Base-by-base conservation (phyloP, 441 rosid genomes). In the Caryocar brasiliense region DNA sequence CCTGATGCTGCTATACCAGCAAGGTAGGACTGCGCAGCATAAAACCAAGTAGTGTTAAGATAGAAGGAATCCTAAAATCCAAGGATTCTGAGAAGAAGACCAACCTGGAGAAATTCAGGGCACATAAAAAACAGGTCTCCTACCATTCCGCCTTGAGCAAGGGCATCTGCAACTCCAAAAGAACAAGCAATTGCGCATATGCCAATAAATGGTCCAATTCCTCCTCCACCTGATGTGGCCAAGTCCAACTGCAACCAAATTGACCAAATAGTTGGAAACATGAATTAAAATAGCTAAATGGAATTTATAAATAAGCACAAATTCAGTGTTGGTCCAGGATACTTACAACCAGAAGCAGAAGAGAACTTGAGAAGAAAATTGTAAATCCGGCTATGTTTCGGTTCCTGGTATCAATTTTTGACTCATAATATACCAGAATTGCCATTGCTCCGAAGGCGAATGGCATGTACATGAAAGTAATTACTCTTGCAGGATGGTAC, bases 1-100 rank as follows among this genome's bases (percentile, higher is more conserved):
- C 96, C 96, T 15, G 96, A 72, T 32, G 83, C 85, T 49, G 85
- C 96, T 65, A 73, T 28, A 27, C 96, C 95, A 51, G 81, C 94
- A 6, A 77, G 57, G 63, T 58, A 88, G 2, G 92, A 83, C 96
- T 85, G 67, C 45, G n/a, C n/a, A 47, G 43, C 10, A 35, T 2
- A 25, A 61, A 25, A 15, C n/a, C n/a, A n/a, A n/a, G n/a, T n/a
- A n/a, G n/a, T n/a, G n/a, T n/a, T n/a, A n/a, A n/a, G n/a, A n/a
- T n/a, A n/a, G n/a, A n/a, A n/a, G n/a, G n/a, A n/a, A n/a, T n/a
- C n/a, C n/a, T n/a, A n/a, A n/a, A n/a, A n/a, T n/a, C n/a, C n/a
- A n/a, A n/a, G n/a, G n/a, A n/a, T n/a, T n/a, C n/a, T n/a, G n/a
- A n/a, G n/a, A n/a, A n/a, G n/a, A n/a, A n/a, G n/a, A n/a, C n/a